Percentiles rank a stretch among this genome's conserved stretches.
Evolutionary conservation across 768 basidiomycete species (phyloP).

Genomic region (Trametes meyenii): DNA sequence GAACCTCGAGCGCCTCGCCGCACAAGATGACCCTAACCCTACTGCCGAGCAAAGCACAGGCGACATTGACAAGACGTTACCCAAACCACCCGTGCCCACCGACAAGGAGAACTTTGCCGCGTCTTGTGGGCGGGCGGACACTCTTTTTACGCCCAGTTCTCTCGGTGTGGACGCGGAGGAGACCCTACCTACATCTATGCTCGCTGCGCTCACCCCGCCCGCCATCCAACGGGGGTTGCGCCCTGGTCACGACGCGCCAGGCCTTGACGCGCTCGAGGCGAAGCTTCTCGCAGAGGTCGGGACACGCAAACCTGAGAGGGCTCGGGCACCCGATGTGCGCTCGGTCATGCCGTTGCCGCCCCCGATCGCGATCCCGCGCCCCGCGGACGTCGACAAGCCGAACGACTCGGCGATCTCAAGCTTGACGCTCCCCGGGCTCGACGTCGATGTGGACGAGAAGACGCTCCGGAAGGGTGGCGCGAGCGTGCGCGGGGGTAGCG

Average conservation of each 20-base stretch:
- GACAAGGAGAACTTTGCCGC: constrained; percentile 35
- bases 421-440: constrained; percentile 42
- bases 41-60: constrained; percentile 8
- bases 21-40: constrained; percentile 43
- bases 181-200: constrained; percentile 34
- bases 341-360: constrained; percentile 33
- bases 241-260: constrained; percentile 38
- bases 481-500: constrained; percentile 15
- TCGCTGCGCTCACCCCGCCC: constrained; percentile 36
- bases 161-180: constrained; percentile 10
- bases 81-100: constrained; percentile 57
- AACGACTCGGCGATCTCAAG: constrained; percentile 55
- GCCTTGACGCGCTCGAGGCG: constrained; percentile 74
- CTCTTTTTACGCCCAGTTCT: constrained; percentile 33
- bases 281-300: constrained; percentile 73
- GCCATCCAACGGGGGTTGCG: constrained; percentile 26
- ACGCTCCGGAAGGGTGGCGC: constrained; percentile 14
- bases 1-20: constrained; percentile 73
- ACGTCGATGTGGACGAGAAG: constrained; percentile 24
- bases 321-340: constrained; percentile 40
- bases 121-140: constrained; percentile 30
- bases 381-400: constrained; percentile 28
- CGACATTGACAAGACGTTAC: constrained; percentile 59
- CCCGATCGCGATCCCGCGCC: constrained; percentile 41
- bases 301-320: constrained; percentile 50